Base-by-base conservation (phyloP, 768 basidiomycete genomes). In the Neoboletus brunneissimus region DNA sequence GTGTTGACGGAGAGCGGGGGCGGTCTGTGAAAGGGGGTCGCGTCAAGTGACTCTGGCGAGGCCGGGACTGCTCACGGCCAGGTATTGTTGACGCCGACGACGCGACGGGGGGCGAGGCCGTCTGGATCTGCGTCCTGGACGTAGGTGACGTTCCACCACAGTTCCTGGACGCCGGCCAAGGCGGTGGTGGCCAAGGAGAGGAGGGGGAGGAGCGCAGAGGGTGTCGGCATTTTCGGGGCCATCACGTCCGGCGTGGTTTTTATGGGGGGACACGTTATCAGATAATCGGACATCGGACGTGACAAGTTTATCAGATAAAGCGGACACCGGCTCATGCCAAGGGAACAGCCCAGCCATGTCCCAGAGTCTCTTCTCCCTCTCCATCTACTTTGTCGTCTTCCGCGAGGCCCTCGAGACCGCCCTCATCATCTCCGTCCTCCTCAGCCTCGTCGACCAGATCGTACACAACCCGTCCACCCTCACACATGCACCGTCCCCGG, bases 131-230 rank as follows among this genome's bases (percentile, higher is more conserved):
- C 88, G 57, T 85, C 72, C 27, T 85, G 72, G 52, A 91, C 86
- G 57, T 91, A 95, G 48, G 92, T 88, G 72, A 98, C 80, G 70
- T 97, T 88, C 94, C 94, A 95, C 90, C 90, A 92, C 15, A 84
- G 54, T 64, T 92, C 90, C 2, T 84, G 79, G 16, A 89, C 76
- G 27, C 80, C 87, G n/a, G 85, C 88, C 16, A 82, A 63, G n/a
- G 70, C 80, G 32, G 77, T 71, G 4, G 75, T 59, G 38, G 75
- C 69, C 11, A 57, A 23, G 0, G 52, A 9, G 16, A 61, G 49
- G 43, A 77, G 51, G 12, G 65, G 59, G 11, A 65, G 7, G 12
- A 57, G 15, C n/a, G n/a, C n/a, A 5, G 25, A 25, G 25, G 25
- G 25, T 3, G 25, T 25, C 25, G 25, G 5, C 25, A 25, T 25